These are phyloP conservation scores for Cucumis sativus DNA, from an alignment of 306 rosid genomes.

Conservation along the genomic window DNA sequence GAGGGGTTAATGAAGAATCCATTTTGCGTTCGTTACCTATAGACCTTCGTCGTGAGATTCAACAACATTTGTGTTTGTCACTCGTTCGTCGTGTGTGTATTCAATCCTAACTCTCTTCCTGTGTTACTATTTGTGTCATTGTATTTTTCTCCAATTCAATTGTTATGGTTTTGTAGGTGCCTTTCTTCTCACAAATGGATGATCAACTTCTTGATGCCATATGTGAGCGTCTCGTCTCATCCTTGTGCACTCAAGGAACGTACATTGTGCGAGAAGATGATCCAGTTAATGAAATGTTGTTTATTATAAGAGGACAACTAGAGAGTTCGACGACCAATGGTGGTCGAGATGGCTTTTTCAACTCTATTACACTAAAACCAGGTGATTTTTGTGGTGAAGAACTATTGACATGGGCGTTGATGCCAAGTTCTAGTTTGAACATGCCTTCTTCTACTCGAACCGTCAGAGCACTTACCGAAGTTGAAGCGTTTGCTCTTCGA, in stretches of 20 bases:
- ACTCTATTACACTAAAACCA: conserved; percentile 67
- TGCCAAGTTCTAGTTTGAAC: conserved; percentile 61
- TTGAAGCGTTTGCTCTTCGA: conserved; percentile 69
- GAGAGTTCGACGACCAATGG: conserved; percentile 92
- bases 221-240: conserved; percentile 71
- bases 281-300: conserved; percentile 74
- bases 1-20: conserved; percentile 89
- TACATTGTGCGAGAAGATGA: conserved; percentile 62
- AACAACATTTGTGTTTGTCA: conserved; percentile 69
- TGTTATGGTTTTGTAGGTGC: conserved; percentile 39
- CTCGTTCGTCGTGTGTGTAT: conserved; percentile 72
- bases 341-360: conserved; percentile 68
- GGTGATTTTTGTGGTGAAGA: conserved; percentile 91
- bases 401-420: conserved; percentile 76
- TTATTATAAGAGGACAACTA: conserved; percentile 72
- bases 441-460: conserved; percentile 76
- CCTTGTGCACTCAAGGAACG: conserved; percentile 63
- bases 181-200: conserved; percentile 95
- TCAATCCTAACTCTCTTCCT: background rate
- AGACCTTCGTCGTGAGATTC: conserved; percentile 85
- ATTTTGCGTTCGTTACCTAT: conserved; percentile 49
- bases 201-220: conserved; percentile 89
- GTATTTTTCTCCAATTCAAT: background rate
- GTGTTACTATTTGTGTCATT: background rate
- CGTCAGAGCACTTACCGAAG: conserved; percentile 59